These are phyloP conservation scores for Erucastrum elatum DNA, from an alignment of 345 rosid species.

Conservation along the genomic window DNA sequence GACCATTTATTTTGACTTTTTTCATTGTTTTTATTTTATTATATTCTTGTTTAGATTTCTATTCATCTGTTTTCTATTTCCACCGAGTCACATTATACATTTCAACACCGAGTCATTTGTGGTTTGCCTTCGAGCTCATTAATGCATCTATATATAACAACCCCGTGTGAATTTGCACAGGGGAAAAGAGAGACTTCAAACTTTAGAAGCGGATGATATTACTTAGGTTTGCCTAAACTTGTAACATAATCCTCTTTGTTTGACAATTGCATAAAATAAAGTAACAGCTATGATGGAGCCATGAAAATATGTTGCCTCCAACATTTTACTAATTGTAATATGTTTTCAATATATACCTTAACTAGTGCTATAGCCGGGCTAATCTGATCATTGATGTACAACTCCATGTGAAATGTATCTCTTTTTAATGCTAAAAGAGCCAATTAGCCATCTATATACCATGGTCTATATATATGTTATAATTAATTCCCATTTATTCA, in stretches of 20 bases:
- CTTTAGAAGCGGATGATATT: not conserved
- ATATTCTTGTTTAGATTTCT: not conserved
- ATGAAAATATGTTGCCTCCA: not conserved
- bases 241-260: not conserved
- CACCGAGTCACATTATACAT: conserved; percentile 7
- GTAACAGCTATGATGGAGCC: not conserved
- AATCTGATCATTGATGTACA: not conserved
- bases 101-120: conserved; percentile 20
- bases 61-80: not conserved
- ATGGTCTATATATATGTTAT: not conserved
- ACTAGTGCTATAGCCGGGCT: not conserved
- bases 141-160: not conserved
- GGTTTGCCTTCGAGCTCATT: not conserved
- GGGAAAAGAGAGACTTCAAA: not conserved
- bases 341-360: not conserved
- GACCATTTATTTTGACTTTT: conserved; percentile 41
- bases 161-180: conserved; percentile 12
- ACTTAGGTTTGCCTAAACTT: not conserved
- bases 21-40: not conserved
- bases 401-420: conserved; percentile 1
- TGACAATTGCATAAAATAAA: not conserved
- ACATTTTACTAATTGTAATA: not conserved
- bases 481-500: not conserved
- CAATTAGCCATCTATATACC: not conserved
- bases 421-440: not conserved